A percentile compares a stretch with the other conserved stretches of the same genome.
Evolutionary conservation across 768 basidiomycete species (phyloP).

Genomic region (Amanita thiersii): DNA sequence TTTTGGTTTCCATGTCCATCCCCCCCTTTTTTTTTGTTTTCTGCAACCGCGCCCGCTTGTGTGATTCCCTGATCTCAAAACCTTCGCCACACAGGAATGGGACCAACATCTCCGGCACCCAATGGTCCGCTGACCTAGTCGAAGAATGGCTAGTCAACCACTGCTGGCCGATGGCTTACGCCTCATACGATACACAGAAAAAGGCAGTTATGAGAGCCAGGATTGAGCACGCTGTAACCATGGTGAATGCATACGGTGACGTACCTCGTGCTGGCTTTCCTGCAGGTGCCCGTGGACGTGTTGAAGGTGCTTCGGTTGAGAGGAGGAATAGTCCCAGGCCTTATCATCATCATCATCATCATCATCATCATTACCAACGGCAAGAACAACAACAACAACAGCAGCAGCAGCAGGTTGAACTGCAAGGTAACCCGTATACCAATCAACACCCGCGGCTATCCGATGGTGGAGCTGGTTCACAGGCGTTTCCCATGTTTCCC

Average conservation of each 20-base stretch:
- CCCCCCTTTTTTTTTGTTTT: background rate
- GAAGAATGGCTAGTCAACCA: constrained; percentile 49
- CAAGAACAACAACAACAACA: too few species aligned
- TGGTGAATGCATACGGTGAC: constrained; percentile 14
- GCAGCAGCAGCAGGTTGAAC: too few species aligned
- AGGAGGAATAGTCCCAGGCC: too few species aligned
- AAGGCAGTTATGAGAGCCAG: constrained; percentile 37
- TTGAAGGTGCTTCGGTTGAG: too few species aligned
- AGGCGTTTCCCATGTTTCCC: too few species aligned
- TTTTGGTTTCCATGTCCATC: background rate
- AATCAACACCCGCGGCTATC: too few species aligned
- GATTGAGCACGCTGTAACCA: constrained; percentile 46
- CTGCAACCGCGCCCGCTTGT: background rate
- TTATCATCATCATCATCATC: too few species aligned
- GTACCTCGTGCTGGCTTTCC: too few species aligned
- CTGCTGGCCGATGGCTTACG: constrained; percentile 62
- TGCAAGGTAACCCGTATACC: too few species aligned
- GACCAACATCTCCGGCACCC: constrained; percentile 36
- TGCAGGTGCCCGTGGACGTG: too few species aligned
- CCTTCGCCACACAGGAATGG: constrained; percentile 33
- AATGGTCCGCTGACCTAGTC: constrained; percentile 48
- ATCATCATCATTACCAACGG: too few species aligned
- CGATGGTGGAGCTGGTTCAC: too few species aligned
- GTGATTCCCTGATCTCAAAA: background rate
- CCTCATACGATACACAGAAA: constrained; percentile 33